phyloP scores from a whole-genome alignment of 2,329 filamentous ascomycete species.

The Alternaria rosae region DNA sequence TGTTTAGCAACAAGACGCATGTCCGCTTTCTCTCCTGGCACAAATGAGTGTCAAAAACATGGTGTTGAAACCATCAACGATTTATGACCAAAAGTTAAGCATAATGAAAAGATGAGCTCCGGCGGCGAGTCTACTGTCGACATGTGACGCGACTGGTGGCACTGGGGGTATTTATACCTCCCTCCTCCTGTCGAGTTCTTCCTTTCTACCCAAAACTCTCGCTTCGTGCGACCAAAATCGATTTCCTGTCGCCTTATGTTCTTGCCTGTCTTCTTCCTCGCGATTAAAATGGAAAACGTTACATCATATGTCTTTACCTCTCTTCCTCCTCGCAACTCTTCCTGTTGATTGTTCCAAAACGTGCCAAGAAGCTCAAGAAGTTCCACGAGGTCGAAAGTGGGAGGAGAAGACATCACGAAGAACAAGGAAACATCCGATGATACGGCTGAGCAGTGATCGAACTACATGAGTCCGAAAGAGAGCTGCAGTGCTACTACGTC shows the following conservation, averaged over 20 bases:
- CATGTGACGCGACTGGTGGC: rapidly evolving
- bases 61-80: neutral
- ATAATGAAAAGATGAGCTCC: neutral
- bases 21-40: neutral
- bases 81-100: neutral
- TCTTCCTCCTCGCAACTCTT: neutral
- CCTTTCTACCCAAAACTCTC: neutral
- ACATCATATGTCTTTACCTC: neutral
- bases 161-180: neutral
- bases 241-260: too few species aligned
- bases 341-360: neutral
- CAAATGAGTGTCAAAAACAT: neutral
- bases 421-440: neutral
- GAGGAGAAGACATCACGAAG: neutral
- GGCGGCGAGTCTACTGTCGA: neutral
- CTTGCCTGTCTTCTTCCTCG: neutral
- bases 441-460: neutral
- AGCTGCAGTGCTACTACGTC: neutral
- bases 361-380: neutral
- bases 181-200: neutral
- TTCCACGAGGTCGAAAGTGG: neutral
- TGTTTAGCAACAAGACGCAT: neutral
- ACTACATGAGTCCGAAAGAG: neutral
- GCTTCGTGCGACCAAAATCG: neutral
- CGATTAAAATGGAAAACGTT: neutral